Evolutionary conservation across 2,329 filamentous ascomycete genomes (phyloP), one percentile per base, ranked within the genome.

Genomic region (Apiospora malaysiana): DNA sequence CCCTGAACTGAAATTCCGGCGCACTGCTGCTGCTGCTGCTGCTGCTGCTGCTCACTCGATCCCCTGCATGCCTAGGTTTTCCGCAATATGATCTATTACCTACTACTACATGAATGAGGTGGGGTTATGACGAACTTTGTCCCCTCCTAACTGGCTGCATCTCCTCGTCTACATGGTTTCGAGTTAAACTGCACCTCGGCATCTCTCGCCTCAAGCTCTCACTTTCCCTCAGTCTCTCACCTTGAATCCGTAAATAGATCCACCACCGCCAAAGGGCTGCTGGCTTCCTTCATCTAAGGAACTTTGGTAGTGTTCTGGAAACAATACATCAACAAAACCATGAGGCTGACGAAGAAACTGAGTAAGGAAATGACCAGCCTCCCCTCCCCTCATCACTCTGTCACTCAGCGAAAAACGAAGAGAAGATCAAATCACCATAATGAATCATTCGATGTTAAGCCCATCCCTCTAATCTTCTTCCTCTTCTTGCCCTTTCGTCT

Each of bases 41-140:
- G n/a, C n/a, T n/a, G n/a, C n/a, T n/a, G n/a, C n/a, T 23, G 56
- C 56, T 63, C 56, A 63, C 56, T 37, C 56, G 18, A 32, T n/a
- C 56, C 56, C 56, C 56, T 40, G 56, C 32, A 40, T 63, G 56
- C 8, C 32, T 63, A 63, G 56, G 56, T 63, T 63, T 40, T 59
- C 4, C 32, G 32, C 8, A 21, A 12, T 12, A 40, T 63, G 27
- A 18, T 40, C 56, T n/a, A 40, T 63, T 63, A 40, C 56, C 40
- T 37, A n/a, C n/a, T n/a, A n/a, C n/a, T n/a, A 12, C 18, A 5
- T 10, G 56, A 63, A 40, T n/a, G 56, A 63, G 56, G 56, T 63
- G 56, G 56, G 56, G 32, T 63, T 63, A 63, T 63, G 56, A 63
- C 56, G 32, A 63, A 63, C 27, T 18, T 18, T 40, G 56, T 18